A percentile compares a stretch with the other conserved stretches of the same genome.
These are phyloP conservation scores for Lentinula detonsa DNA, from an alignment of 768 basidiomycete species.

Conservation along the genomic window DNA sequence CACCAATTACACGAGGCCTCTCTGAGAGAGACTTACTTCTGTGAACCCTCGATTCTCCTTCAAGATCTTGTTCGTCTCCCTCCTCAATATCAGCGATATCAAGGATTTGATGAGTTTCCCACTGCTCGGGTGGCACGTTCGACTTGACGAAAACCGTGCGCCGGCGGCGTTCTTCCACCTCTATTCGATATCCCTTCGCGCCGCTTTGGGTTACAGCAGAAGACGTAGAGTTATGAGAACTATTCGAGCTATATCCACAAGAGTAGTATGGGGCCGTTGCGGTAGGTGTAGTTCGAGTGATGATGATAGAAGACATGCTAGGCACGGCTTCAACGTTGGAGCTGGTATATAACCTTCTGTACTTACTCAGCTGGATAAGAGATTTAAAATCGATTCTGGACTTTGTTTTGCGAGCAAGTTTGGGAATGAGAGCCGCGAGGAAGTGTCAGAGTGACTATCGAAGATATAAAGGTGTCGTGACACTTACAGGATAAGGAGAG, in stretches of 20 bases:
- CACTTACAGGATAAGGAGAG: not conserved
- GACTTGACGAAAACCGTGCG: conserved; percentile 41
- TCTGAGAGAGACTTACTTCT: conserved; percentile 5
- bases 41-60: not conserved
- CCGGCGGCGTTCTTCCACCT: conserved; percentile 19
- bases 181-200: not conserved
- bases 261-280: conserved; percentile 20
- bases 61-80: conserved; percentile 18
- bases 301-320: conserved; percentile 8
- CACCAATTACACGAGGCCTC: not conserved
- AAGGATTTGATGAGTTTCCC: conserved; percentile 23
- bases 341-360: not conserved
- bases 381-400: not conserved
- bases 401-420: not conserved
- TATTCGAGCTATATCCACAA: conserved; percentile 41
- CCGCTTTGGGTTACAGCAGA: not conserved
- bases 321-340: not conserved
- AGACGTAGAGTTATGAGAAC: not conserved
- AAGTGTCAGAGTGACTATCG: not conserved
- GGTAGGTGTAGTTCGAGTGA: conserved; percentile 19
- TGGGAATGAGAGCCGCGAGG: not conserved
- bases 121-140: conserved; percentile 36
- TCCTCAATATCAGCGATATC: conserved; percentile 14
- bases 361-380: not conserved
- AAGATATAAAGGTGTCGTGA: conserved; percentile 3